phyloP scores from a whole-genome alignment of 2,329 filamentous ascomycete genomes.

The Penicillium sp. region DNA sequence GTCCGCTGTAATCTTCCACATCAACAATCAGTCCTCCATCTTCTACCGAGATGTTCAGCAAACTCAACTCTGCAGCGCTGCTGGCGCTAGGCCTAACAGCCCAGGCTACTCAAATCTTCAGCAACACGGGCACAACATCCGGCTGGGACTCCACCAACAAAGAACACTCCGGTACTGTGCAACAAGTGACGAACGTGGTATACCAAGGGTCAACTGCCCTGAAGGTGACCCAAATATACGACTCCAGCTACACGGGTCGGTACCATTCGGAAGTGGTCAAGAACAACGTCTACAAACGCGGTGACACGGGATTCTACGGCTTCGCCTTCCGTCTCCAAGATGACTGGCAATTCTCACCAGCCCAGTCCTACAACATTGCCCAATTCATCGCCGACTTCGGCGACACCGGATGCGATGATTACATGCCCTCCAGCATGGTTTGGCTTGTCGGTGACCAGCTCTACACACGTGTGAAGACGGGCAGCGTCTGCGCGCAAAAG shows the following conservation, averaged over 20 bases:
- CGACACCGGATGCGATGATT: constrained; percentile 45
- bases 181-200: constrained; percentile 42
- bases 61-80: not conserved
- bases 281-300: constrained; percentile 45
- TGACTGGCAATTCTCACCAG: constrained; percentile 46
- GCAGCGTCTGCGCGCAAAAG: constrained; percentile 39
- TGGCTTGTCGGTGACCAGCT: constrained; percentile 47
- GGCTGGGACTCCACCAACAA: constrained; percentile 43
- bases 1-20: not conserved
- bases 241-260: constrained; percentile 42
- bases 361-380: constrained; percentile 48
- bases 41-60: not conserved
- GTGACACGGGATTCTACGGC: constrained; percentile 49
- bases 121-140: constrained; percentile 30
- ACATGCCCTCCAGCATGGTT: constrained; percentile 50
- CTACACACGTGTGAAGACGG: constrained; percentile 43
- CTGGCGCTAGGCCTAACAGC: constrained; percentile 1
- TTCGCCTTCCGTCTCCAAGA: constrained; percentile 51
- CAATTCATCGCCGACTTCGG: constrained; percentile 53
- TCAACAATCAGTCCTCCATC: not conserved
- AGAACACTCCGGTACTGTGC: constrained; percentile 45
- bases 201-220: constrained; percentile 42
- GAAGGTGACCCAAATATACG: constrained; percentile 44
- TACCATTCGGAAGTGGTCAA: constrained; percentile 51
- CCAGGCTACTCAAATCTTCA: constrained; percentile 19